phyloP scores from a whole-genome alignment of 331 rosid genomes.

The Rosa hybrid region DNA sequence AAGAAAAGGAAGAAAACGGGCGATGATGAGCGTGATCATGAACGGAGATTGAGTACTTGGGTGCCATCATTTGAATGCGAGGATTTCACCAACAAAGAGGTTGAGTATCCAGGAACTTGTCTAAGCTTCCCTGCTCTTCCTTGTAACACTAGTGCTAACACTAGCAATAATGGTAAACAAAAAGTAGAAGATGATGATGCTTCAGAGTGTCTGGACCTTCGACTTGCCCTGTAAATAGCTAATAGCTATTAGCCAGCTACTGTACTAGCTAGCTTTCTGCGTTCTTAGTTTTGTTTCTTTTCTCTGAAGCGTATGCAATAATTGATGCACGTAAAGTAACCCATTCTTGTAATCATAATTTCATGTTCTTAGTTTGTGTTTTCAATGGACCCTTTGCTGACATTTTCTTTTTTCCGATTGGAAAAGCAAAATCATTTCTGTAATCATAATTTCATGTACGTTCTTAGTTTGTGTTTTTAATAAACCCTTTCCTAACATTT shows the following conservation, averaged over 20 bases:
- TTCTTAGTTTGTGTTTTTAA: too few relatives aligned
- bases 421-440: too few relatives aligned
- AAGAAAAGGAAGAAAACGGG: slow-evolving; percentile 17
- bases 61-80: slow-evolving; percentile 8
- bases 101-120: neutral
- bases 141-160: neutral
- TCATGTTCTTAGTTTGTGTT: too few relatives aligned
- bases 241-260: too few relatives aligned
- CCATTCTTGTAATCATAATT: too few relatives aligned
- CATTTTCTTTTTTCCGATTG: too few relatives aligned
- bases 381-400: too few relatives aligned
- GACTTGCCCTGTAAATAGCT: neutral
- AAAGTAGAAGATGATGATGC: neutral
- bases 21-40: neutral
- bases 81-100: neutral
- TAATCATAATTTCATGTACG: too few relatives aligned
- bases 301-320: too few relatives aligned
- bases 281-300: neutral
- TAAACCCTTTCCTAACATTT: too few relatives aligned
- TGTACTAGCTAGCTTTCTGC: neutral
- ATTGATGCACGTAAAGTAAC: too few relatives aligned
- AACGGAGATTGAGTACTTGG: neutral
- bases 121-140: neutral
- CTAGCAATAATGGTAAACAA: too few relatives aligned
- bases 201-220: slow-evolving; percentile 2